Conservation (phyloP, 2,329 filamentous ascomycete species). For the Claviceps paspali region DNA sequence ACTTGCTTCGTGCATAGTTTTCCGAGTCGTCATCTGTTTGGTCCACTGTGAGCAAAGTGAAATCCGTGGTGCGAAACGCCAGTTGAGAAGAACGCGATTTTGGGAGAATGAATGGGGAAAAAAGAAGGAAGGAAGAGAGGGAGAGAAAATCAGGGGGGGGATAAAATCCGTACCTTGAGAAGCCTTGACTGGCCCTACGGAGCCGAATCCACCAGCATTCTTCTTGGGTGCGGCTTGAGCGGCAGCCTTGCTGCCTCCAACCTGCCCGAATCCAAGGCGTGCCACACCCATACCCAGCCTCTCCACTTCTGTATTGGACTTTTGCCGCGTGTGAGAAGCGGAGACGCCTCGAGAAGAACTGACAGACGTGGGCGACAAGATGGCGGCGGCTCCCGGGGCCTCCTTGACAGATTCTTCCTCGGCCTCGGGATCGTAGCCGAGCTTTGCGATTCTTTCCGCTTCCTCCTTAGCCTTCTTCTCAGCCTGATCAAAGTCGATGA, state of each 20-base stretch:
- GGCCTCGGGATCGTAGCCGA: constrained; percentile 89
- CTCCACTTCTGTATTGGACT: constrained; percentile 67
- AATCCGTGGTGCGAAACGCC: too few species aligned
- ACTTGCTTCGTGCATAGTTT: constrained; percentile 73
- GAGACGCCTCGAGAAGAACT: constrained; percentile 46
- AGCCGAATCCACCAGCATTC: constrained; percentile 76
- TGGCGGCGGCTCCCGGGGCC: constrained; percentile 40
- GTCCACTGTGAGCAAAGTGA: neutral
- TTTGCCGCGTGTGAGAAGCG: constrained; percentile 40
- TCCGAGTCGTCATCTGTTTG: constrained; percentile 61
- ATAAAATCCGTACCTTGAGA: constrained; percentile 47
- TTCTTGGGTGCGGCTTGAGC: constrained; percentile 43
- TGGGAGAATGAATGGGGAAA: neutral
- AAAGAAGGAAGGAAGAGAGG: neutral
- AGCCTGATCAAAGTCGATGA: constrained; percentile 92
- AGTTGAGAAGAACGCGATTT: too few species aligned
- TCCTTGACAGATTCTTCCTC: constrained; percentile 42
- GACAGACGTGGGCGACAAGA: constrained; percentile 60
- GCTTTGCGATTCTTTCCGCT: constrained; percentile 84
- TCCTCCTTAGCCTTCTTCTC: constrained; percentile 97
- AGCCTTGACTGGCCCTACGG: constrained; percentile 60
- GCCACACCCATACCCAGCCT: constrained; percentile 78
- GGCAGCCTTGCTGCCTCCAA: constrained; percentile 48
- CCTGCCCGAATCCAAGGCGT: constrained; percentile 76
- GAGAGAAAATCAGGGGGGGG: too few species aligned